Base-by-base conservation (phyloP, 768 basidiomycete genomes). In the Xanthoconium purpureum region DNA sequence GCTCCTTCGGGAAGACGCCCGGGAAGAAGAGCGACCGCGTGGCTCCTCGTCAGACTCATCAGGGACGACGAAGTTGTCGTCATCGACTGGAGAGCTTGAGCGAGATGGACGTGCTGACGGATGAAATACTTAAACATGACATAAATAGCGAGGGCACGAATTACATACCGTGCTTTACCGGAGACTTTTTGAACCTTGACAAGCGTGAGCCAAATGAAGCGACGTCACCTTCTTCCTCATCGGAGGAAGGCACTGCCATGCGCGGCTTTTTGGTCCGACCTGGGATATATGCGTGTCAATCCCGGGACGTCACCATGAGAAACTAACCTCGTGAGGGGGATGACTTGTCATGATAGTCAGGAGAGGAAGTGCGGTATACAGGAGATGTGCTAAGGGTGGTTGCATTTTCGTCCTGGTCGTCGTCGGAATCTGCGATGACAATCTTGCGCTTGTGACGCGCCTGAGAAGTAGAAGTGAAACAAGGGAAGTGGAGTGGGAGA, bases 41-140 rank as follows among this genome's bases (percentile, higher is more conserved):
- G 69, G 69, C 29, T 86, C 86, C 2, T 76, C 78, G 24, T 86
- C 88, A 12, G 82, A 82, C 43, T 84, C 84, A 43, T 83, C 84
- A 18, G 85, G 81, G 38, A 80, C 85, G 62, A 90, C 80, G 64
- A 92, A 91, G 56, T 89, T 83, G 60, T 80, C 86, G 48, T 90
- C 85, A 58, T 89, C 86, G 48, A 79, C 82, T 33, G 64, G 76
- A 58, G 75, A 71, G 50, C 63, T 64, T 12, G 69, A 57, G 49
- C 69, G 74, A 3, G 77, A 66, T 61, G 76, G 79, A 20, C 70
- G 74, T 45, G 68, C 81, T 84, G 40, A 51, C 18, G 32, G 9
- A 39, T n/a, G 6, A 36, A 46, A 47, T 47, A n/a, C n/a, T n/a
- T 62, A n/a, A 69, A 44, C 1, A 47, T 37, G 59, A 35, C 33